Base-by-base conservation (phyloP, 371 early-diverging fungal genomes). In the Mortierella sp. region DNA sequence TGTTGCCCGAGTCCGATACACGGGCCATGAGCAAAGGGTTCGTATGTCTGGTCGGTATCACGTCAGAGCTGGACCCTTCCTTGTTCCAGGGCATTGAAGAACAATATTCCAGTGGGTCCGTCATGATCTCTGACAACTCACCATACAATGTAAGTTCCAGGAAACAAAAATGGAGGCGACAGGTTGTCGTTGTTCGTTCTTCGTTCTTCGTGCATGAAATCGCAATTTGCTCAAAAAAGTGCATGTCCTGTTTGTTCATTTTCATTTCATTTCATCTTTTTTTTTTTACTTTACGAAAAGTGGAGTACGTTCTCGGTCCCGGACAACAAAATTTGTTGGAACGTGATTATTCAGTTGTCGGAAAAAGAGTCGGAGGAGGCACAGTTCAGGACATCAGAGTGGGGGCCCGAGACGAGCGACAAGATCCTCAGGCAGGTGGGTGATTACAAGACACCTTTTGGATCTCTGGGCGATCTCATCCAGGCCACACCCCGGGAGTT, bases 321-420 rank as follows among this genome's bases (percentile, higher is more conserved):
- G 11, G 24, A 68, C 68, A 68, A 68, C 24, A 38, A 68, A 41
- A 68, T 68, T 24, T 68, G 68, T 41, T 68, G 68, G 68, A 68
- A 68, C 38, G 43, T 68, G 38, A 68, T 68, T 41, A 68, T 68
- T 21, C 68, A 68, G 24, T 11, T 68, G 18, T 41, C 44, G n/a
- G 48, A 48, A 10, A 38, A 72, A 29, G 74, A 43, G 41, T 44
- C 73, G n/a, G 51, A 43, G 4, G 68, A 76, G 12, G n/a, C 76
- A 32, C 54, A 63, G 46, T 68, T 76, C 49, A 51, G 55, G 44
- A 76, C 68, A 35, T 58, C 81, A 24, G 81, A 80, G 21, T 80
- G 81, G 81, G 63, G 68, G 0, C 76, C 81, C 21, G 81, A 80
- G 43, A 72, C 81, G 24, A 76, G 76, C 56, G 81, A 76, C 10